Evolutionary conservation across 805 yeast genomes (phyloP), one percentile per base, ranked within the genome.

Genomic region (Cyberlindnera suaveolens): DNA sequence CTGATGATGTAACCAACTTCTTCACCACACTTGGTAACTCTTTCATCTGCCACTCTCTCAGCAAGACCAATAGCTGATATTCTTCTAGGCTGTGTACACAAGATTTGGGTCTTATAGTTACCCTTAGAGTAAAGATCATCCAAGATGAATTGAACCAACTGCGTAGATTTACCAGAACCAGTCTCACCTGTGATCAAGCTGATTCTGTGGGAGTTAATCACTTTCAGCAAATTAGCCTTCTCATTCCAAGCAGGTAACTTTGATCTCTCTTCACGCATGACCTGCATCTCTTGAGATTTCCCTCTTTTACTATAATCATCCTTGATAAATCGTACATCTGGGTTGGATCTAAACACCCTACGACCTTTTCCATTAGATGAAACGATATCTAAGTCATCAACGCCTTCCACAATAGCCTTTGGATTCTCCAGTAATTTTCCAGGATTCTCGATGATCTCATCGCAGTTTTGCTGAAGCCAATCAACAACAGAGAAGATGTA

Each of bases 151-250:
- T 91, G 99, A 6, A 88, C 96, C 5, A 87, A 78, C 60, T 91
- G 99, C 0, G 99, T 91, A 1, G 96, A 87, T 58, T 91, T 91
- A 52, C 98, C 98, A 1, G 97, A 90, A 53, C 98, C 98, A 0
- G 98, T 91, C 61, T 93, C 99, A 60, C 98, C 99, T 2, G 98
- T 91, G 31, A 91, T 75, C 30, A 91, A 65, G 8, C 85, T 79
- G 5, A 88, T 84, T 48, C 77, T 77, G 56, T 85, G 75, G 0
- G 67, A 47, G 26, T 71, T 68, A 4, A 91, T 77, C 4, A 79
- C 64, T 0, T 74, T 53, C 2, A 85, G 71, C 33, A 91, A 69
- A 6, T 75, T 70, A 0, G 72, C 63, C 41, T 68, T 72, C 57
- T 81, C 84, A 13, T 67, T 60, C 95, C 96, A 91, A 0, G 98